Conservation (phyloP, 2,329 filamentous ascomycete genomes). For the Ophioceras dolichostomum region DNA sequence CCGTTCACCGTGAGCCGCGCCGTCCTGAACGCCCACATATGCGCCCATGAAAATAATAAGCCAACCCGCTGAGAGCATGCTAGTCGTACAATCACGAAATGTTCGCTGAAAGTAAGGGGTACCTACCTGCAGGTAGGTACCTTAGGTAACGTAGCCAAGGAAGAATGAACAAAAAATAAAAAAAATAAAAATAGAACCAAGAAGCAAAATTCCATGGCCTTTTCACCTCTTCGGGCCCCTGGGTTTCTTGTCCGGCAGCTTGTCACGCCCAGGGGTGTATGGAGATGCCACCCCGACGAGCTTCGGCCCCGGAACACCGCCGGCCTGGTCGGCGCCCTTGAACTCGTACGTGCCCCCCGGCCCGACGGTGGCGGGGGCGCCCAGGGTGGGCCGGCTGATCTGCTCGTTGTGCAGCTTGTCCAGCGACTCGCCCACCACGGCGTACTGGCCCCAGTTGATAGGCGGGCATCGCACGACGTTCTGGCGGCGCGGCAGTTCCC, state of each 20-base stretch:
- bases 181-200: background rate
- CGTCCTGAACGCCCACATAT: no score
- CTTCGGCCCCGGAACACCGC: constrained; percentile 16
- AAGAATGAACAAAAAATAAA: background rate
- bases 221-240: constrained; percentile 16
- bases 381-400: constrained; percentile 47
- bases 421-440: constrained; percentile 72
- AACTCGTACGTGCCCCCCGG: constrained; percentile 38
- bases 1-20: no score
- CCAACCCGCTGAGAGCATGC: no score
- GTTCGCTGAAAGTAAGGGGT: no score
- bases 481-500: constrained; percentile 60
- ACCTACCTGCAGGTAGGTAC: no score
- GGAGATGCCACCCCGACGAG: constrained; percentile 43
- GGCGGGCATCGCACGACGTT: constrained; percentile 76
- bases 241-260: constrained; percentile 23
- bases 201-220: background rate
- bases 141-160: no score
- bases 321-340: constrained; percentile 19
- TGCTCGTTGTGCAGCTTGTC: constrained; percentile 81
- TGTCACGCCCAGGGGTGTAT: constrained; percentile 41
- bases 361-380: constrained; percentile 28
- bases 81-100: no score
- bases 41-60: no score
- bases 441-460: constrained; percentile 92